phyloP scores from a whole-genome alignment of 1,139 yeast genomes.

The Yamadazyma buinensis region DNA sequence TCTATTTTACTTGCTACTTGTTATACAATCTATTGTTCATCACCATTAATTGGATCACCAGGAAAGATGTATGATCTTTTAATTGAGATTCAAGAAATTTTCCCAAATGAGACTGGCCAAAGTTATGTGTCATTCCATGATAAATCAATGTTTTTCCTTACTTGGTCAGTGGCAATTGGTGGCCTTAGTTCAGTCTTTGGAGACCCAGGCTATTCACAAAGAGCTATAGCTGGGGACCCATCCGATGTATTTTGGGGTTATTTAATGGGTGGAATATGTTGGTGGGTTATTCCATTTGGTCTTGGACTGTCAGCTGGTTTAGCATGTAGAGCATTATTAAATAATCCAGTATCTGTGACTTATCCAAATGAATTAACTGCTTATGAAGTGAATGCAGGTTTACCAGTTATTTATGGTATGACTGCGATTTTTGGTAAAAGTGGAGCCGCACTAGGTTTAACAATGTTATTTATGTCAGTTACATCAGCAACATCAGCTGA shows the following conservation, averaged over 20 bases:
- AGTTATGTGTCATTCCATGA: slow-evolving; percentile 14
- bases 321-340: slow-evolving; percentile 29
- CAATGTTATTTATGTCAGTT: slow-evolving; percentile 34
- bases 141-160: slow-evolving; percentile 15
- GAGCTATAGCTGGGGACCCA: slow-evolving; percentile 40
- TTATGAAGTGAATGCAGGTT: slow-evolving; percentile 17
- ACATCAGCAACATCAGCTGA: slow-evolving; percentile 39
- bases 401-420: slow-evolving; percentile 18
- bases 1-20: slow-evolving; percentile 32
- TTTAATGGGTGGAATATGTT: slow-evolving; percentile 35
- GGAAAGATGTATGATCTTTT: slow-evolving; percentile 43
- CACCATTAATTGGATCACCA: slow-evolving; percentile 44
- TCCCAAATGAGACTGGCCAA: slow-evolving; percentile 13
- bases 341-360: slow-evolving; percentile 26
- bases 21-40: slow-evolving; percentile 35
- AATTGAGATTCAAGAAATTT: slow-evolving; percentile 13
- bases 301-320: slow-evolving; percentile 33
- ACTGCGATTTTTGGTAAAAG: slow-evolving; percentile 28
- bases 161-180: slow-evolving; percentile 27
- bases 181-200: slow-evolving; percentile 35
- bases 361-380: slow-evolving; percentile 22
- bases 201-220: slow-evolving; percentile 39
- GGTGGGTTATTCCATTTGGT: slow-evolving; percentile 37
- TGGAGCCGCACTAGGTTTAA: slow-evolving; percentile 34
- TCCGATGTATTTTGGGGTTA: slow-evolving; percentile 31